Conservation (phyloP, 2,329 filamentous ascomycete species). For the Plectosphaerella cucumerina region DNA sequence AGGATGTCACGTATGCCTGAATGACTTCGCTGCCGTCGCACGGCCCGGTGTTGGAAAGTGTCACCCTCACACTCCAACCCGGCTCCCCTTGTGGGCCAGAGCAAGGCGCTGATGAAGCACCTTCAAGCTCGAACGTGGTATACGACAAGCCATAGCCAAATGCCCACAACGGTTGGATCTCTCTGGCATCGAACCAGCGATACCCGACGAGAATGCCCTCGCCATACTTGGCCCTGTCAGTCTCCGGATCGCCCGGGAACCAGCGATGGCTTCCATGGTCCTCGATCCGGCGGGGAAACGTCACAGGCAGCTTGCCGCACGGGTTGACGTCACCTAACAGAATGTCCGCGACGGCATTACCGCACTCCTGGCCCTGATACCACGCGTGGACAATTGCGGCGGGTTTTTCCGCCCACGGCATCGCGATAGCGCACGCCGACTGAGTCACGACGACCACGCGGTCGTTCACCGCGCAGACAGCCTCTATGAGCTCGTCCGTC, state of each 20-base stretch:
- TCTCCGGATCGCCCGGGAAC: conserved; percentile 52
- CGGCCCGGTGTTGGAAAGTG: background rate
- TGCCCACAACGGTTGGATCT: conserved; percentile 46
- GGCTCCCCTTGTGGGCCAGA: too few relatives aligned
- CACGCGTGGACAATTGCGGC: conserved; percentile 61
- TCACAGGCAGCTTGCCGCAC: conserved; percentile 58
- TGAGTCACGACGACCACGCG: conserved; percentile 60
- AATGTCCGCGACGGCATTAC: conserved; percentile 63
- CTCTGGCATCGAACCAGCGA: conserved; percentile 52
- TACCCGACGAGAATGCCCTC: conserved; percentile 68
- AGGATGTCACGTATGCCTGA: conserved; percentile 33
- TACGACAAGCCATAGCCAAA: conserved; percentile 67
- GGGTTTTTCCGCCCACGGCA: conserved; percentile 51
- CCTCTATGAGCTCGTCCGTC: conserved; percentile 54
- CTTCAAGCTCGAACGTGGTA: conserved; percentile 57
- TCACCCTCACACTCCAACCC: too few relatives aligned
- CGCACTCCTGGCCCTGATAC: conserved; percentile 67
- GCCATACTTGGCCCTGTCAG: conserved; percentile 49
- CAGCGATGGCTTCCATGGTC: conserved; percentile 69
- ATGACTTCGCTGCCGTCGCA: background rate
- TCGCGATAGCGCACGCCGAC: conserved; percentile 55
- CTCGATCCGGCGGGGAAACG: conserved; percentile 57
- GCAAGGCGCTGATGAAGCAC: too few relatives aligned
- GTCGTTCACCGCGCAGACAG: conserved; percentile 51
- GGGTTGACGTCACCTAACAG: conserved; percentile 61